phyloP scores from a whole-genome alignment of 345 rosid genomes.

The Gossypium australe region DNA sequence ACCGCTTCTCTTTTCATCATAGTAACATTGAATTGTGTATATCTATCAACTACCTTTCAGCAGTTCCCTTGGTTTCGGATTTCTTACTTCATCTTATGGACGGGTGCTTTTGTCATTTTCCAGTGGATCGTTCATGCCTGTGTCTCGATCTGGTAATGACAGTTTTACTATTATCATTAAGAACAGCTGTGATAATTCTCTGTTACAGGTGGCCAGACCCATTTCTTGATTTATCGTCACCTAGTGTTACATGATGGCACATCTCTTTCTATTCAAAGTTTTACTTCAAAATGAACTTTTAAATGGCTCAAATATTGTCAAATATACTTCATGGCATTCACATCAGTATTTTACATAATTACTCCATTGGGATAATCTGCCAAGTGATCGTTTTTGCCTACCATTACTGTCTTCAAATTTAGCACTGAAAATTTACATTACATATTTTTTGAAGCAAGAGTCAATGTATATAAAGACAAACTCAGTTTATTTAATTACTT shows the following conservation, averaged over 20 bases:
- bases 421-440: too few species aligned
- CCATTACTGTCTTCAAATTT: too few species aligned
- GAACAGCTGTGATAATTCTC: neutral
- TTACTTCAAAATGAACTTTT: neutral
- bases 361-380: neutral
- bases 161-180: neutral
- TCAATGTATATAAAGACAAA: neutral
- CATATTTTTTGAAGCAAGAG: neutral
- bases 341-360: neutral
- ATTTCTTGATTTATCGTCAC: constrained; percentile 51
- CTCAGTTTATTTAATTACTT: neutral
- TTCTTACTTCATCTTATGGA: constrained; percentile 60
- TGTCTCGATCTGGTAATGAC: constrained; percentile 32
- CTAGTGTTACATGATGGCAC: constrained; percentile 60
- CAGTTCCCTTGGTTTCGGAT: constrained; percentile 59
- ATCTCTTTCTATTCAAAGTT: constrained; percentile 11
- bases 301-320: neutral
- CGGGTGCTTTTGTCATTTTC: constrained; percentile 48
- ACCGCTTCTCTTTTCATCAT: neutral
- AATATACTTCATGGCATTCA: neutral
- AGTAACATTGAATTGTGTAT: neutral
- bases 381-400: neutral
- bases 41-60: constrained; percentile 34
- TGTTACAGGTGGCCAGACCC: constrained; percentile 71
- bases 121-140: constrained; percentile 59